phyloP scores from a whole-genome alignment of 78 protist species.

The Cavenderia fasciculata region DNA sequence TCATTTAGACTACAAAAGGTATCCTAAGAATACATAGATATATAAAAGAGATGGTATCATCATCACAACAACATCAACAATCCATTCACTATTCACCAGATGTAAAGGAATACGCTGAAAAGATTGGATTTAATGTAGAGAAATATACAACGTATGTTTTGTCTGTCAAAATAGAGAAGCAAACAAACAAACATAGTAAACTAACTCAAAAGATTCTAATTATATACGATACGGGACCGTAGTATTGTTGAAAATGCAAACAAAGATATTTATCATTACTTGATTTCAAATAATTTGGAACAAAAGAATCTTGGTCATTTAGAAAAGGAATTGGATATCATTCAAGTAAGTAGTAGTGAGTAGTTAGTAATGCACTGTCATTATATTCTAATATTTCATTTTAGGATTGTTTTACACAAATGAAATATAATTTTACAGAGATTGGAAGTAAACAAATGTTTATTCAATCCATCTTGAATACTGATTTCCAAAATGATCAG shows the following conservation, averaged over 20 bases:
- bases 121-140: no score
- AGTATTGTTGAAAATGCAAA: conserved; percentile 26
- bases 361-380: neutral
- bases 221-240: no score
- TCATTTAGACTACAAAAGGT: no score
- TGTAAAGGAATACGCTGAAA: no score
- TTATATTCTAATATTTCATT: neutral
- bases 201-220: no score
- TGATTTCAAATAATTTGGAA: conserved; percentile 12
- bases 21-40: no score
- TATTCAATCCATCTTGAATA: conserved; percentile 33
- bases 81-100: no score
- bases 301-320: conserved; percentile 23
- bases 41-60: no score
- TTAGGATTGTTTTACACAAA: conserved; percentile 52
- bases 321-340: conserved; percentile 47
- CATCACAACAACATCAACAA: no score
- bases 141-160: no score
- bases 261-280: conserved; percentile 21
- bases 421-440: conserved; percentile 63
- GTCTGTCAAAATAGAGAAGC: no score
- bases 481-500: neutral
- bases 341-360: conserved; percentile 14
- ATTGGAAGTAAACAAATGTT: conserved; percentile 53
- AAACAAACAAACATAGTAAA: no score